Evolutionary conservation across 345 rosid species (phyloP), one percentile per base, ranked within the genome.

Genomic region (Syzygium aromaticum): DNA sequence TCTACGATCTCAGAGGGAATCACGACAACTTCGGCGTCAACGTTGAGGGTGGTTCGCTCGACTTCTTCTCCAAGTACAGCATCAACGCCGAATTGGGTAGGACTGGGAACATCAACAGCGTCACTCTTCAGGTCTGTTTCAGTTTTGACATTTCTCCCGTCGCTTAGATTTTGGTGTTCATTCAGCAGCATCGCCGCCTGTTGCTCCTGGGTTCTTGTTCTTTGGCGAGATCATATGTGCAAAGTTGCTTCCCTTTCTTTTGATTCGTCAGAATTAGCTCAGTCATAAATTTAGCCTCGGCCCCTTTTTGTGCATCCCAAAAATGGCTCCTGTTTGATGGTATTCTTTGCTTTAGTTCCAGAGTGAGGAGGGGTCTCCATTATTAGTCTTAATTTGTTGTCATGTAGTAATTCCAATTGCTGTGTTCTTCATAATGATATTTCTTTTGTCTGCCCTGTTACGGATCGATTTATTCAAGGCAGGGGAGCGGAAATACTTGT

Each of bases 1-100:
- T 96, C 92, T 98, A 94, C 89, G 99, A 98, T 93, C 92, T 98
- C 85, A 94, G 98, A 88, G 99, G 99, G 88, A 98, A 98, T 87
- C 99, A 98, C 86, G 99, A 98, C 86, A 94, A 89, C 92, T 98
- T 98, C 89, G 99, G 99, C 56, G 97, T 98, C 54, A 96, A 98
- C 11, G 77, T 83, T 59, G 85, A 91, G 64, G 95, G 95, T 77
- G 94, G 94, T 52, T 89, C 95, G 5, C 87, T 91, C 89, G 99
- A 98, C 93, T 98, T 93, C 93, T 98, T 91, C 92, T 94, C 96
- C 1, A 93, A 94, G 88, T 92, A 98, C 91, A 95, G 98, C 91
- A 95, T 98, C 92, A 95, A 92, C 67, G 98, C 95, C 85, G 93
- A 90, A 86, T 77, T 93, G 87, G 95, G 95, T 86, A 94, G 98